These are phyloP conservation scores for Cantharellus anzutake DNA, from an alignment of 768 basidiomycete species.

Conservation along the genomic window DNA sequence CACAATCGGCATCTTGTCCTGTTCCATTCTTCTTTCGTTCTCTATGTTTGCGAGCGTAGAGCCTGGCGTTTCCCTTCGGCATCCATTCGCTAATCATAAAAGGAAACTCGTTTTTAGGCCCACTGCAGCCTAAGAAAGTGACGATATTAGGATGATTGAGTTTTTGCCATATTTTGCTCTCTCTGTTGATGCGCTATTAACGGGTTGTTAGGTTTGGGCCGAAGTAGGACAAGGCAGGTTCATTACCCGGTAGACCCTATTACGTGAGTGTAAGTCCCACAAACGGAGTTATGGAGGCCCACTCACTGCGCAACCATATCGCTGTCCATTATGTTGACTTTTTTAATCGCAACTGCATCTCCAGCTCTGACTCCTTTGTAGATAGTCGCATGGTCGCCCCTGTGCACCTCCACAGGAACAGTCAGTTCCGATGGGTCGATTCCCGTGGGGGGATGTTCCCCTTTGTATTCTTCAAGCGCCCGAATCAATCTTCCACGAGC, in stretches of 20 bases:
- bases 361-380: neutral
- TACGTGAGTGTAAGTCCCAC: neutral
- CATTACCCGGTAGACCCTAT: neutral
- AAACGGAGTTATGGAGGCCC: neutral
- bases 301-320: neutral
- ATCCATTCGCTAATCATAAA: neutral
- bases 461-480: neutral
- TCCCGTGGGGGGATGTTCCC: neutral
- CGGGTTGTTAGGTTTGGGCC: neutral
- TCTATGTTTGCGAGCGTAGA: neutral
- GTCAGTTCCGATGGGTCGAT: neutral
- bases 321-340: neutral
- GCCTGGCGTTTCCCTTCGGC: neutral
- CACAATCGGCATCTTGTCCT: neutral
- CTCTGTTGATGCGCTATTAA: neutral
- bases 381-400: neutral
- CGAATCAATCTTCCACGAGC: neutral
- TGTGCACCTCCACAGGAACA: neutral
- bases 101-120: neutral
- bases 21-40: neutral
- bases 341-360: neutral
- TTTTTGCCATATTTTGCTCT: neutral
- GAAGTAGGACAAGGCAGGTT: neutral
- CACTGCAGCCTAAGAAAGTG: neutral
- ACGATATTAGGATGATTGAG: neutral